A percentile compares a stretch with the other conserved stretches of the same genome.
These are phyloP conservation scores for Magnusiomyces tetraspermus DNA, from an alignment of 1,139 yeast species.

Conservation along the genomic window DNA sequence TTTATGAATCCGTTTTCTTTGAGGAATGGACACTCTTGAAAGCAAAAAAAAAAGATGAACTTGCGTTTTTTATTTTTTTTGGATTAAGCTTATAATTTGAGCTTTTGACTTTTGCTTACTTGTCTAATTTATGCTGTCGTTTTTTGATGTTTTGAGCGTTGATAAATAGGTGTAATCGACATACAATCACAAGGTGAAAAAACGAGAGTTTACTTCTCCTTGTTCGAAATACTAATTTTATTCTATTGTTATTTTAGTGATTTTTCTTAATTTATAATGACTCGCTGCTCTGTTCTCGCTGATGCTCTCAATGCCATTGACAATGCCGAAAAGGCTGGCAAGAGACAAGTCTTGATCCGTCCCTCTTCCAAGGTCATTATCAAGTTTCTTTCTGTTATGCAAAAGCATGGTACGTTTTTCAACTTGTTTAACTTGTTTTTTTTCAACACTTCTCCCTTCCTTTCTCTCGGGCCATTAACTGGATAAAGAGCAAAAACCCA, in stretches of 20 bases:
- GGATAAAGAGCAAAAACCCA: neutral
- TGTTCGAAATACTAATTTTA: slow-evolving; percentile 7
- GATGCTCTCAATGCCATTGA: slow-evolving; percentile 97
- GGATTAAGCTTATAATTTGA: neutral
- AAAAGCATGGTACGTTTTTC: neutral
- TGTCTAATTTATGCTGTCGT: no score
- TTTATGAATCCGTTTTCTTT: slow-evolving; percentile 8
- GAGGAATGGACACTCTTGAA: slow-evolving; percentile 10
- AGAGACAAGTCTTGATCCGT: slow-evolving; percentile 97
- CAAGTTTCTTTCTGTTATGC: neutral
- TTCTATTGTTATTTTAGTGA: no score
- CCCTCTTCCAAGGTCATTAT: slow-evolving; percentile 94
- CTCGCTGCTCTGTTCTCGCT: slow-evolving; percentile 98
- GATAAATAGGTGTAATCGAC: no score
- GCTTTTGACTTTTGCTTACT: neutral
- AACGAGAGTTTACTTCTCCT: slow-evolving; percentile 9
- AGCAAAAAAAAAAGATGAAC: neutral
- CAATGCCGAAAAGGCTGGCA: slow-evolving; percentile 99
- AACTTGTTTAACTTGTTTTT: neutral
- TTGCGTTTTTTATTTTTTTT: neutral
- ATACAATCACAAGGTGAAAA: no score
- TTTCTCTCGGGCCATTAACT: neutral
- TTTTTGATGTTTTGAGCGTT: no score
- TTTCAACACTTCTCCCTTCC: no score
- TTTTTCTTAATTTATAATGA: slow-evolving; percentile 50